phyloP scores from a whole-genome alignment of 2,329 filamentous ascomycete species.

The Fusarium secorum region DNA sequence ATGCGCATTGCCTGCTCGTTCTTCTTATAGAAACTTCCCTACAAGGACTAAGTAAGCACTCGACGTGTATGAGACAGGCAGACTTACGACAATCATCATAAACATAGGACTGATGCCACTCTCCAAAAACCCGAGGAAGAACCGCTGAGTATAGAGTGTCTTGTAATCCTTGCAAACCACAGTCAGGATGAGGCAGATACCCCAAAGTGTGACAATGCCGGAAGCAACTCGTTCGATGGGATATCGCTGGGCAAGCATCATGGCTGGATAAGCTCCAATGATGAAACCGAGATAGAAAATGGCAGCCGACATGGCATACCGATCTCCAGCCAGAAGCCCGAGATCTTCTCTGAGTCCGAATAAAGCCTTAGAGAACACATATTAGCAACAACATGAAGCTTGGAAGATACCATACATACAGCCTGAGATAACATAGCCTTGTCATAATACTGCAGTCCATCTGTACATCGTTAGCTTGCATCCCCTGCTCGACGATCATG shows the following conservation, averaged over 20 bases:
- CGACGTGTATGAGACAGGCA: rapidly evolving
- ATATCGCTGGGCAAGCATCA: conserved; percentile 52
- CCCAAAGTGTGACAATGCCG: conserved; percentile 45
- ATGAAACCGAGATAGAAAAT: conserved; percentile 61
- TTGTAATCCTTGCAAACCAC: conserved; percentile 49
- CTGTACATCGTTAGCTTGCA: not conserved
- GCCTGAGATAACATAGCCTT: conserved; percentile 64
- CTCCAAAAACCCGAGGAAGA: conserved; percentile 65
- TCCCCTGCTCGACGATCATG: not conserved
- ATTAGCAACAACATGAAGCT: not conserved
- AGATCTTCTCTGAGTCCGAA: conserved; percentile 33
- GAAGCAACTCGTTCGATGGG: conserved; percentile 56
- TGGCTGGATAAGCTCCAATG: conserved; percentile 55
- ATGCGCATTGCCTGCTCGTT: conserved; percentile 51
- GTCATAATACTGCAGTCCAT: conserved; percentile 53
- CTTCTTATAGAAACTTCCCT: conserved; percentile 51
- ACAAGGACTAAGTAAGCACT: rapidly evolving
- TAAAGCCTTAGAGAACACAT: conserved; percentile 6
- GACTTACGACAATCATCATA: conserved; percentile 56
- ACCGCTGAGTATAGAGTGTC: conserved; percentile 55
- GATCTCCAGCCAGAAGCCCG: conserved; percentile 49
- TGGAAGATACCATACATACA: conserved; percentile 41
- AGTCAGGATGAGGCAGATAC: conserved; percentile 49
- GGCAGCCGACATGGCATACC: conserved; percentile 54
- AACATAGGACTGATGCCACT: conserved; percentile 64